Evolutionary conservation across 2,329 filamentous ascomycete species (phyloP).

Genomic region (Mycosphaerella arachidis): DNA sequence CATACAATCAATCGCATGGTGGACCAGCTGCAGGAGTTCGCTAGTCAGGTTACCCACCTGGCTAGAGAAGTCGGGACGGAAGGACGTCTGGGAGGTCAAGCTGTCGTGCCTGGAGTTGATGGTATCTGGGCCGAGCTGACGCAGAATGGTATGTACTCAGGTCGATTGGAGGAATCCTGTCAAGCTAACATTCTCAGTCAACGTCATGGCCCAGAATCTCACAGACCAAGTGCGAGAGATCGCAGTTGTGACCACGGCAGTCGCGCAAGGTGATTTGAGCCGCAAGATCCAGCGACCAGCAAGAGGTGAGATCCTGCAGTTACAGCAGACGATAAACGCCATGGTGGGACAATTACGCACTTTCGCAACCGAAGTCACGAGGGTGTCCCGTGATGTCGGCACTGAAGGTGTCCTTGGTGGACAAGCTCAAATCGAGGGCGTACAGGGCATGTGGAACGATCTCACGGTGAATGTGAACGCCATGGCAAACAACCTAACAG

Average conservation of each 20-base stretch:
- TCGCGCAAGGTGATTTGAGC: conserved; percentile 88
- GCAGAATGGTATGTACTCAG: conserved; percentile 43
- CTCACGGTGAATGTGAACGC: conserved; percentile 55
- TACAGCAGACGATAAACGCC: conserved; percentile 80
- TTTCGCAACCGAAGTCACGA: conserved; percentile 61
- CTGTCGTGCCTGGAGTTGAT: conserved; percentile 87
- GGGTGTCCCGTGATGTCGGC: conserved; percentile 60
- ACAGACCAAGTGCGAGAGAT: conserved; percentile 98
- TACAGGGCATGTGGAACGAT: conserved; percentile 64
- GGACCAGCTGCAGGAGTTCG: conserved; percentile 94
- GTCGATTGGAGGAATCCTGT: not conserved
- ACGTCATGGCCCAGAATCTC: conserved; percentile 97
- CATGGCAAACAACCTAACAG: conserved; percentile 51
- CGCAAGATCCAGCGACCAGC: conserved; percentile 95
- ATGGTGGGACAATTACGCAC: conserved; percentile 65
- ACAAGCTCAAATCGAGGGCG: conserved; percentile 60
- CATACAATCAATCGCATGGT: conserved; percentile 99
- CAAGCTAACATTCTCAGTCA: conserved; percentile 54
- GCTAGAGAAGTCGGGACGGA: conserved; percentile 95
- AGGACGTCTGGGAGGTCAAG: conserved; percentile 88
- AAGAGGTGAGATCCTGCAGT: conserved; percentile 85
- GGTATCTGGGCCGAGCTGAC: conserved; percentile 98
- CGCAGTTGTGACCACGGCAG: conserved; percentile 90
- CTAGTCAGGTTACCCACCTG: conserved; percentile 90
- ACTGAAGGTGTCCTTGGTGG: conserved; percentile 61